phyloP scores from a whole-genome alignment of 2,329 filamentous ascomycete genomes.

The Claviceps maximensis region DNA sequence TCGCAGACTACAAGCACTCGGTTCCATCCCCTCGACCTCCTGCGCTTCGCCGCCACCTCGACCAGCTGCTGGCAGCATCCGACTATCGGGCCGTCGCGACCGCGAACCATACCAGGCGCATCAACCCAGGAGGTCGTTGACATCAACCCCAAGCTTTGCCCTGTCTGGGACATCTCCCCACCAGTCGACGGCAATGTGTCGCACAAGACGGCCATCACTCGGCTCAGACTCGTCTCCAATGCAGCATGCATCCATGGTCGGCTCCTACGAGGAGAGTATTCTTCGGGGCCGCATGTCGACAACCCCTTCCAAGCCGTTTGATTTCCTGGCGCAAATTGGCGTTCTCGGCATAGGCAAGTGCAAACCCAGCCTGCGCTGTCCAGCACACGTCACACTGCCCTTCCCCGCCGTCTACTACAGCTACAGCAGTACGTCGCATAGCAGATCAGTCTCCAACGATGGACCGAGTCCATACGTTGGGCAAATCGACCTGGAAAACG shows the following conservation, averaged over 20 bases:
- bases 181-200: constrained; percentile 36
- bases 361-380: constrained; percentile 72
- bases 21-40: constrained; percentile 41
- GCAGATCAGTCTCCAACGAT: constrained; percentile 55
- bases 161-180: constrained; percentile 32
- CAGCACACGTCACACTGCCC: constrained; percentile 76
- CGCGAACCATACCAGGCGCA: constrained; percentile 67
- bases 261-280: constrained; percentile 95
- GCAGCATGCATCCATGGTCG: constrained; percentile 89
- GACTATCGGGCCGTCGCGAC: constrained; percentile 37
- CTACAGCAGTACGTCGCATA: constrained; percentile 57
- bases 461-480: constrained; percentile 94
- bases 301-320: constrained; percentile 78
- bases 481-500: constrained; percentile 79
- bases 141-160: constrained; percentile 36
- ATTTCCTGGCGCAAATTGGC: constrained; percentile 91
- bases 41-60: constrained; percentile 27
- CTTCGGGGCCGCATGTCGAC: constrained; percentile 93
- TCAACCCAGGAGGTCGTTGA: constrained; percentile 63
- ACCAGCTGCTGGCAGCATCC: constrained; percentile 13
- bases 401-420: constrained; percentile 96
- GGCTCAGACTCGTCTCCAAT: constrained; percentile 62
- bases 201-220: constrained; percentile 55
- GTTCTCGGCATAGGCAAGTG: constrained; percentile 83
- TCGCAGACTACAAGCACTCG: constrained; percentile 57